phyloP scores from a whole-genome alignment of 192 early-diverging fungal genomes.

The Backusella morwellensis region DNA sequence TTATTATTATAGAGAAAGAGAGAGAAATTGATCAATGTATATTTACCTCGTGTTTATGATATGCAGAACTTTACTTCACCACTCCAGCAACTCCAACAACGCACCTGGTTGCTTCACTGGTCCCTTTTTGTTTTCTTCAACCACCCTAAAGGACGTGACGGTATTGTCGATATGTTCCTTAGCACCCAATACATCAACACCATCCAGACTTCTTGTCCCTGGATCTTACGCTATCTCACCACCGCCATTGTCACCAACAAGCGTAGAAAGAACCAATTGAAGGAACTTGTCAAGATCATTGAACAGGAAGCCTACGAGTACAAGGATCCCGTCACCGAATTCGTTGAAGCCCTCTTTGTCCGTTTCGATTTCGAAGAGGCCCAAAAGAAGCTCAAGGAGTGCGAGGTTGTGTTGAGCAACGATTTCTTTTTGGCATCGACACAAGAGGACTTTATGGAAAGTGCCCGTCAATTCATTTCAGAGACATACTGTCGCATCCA shows the following conservation, averaged over 20 bases:
- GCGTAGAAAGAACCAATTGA: conserved; percentile 78
- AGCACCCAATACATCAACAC: conserved; percentile 93
- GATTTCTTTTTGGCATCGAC: conserved; percentile 91
- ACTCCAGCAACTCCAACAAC: conserved; percentile 89
- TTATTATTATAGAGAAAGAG: background rate
- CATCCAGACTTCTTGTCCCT: conserved; percentile 95
- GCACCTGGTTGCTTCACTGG: conserved; percentile 95
- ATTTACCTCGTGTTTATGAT: background rate
- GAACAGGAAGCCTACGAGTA: conserved; percentile 85
- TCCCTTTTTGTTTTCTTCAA: conserved; percentile 98
- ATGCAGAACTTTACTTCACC: conserved; percentile 65
- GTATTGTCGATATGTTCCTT: conserved; percentile 91
- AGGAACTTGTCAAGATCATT: conserved; percentile 87
- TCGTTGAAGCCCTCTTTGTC: conserved; percentile 88
- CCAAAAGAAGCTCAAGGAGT: conserved; percentile 82
- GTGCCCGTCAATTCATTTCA: conserved; percentile 89
- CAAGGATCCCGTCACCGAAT: conserved; percentile 91
- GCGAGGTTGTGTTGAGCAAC: conserved; percentile 80
- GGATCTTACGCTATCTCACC: conserved; percentile 94
- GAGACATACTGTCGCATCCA: conserved; percentile 98
- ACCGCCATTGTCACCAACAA: conserved; percentile 91
- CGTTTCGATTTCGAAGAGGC: conserved; percentile 95
- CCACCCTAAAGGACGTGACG: conserved; percentile 95
- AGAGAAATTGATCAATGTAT: background rate
- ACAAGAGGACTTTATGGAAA: conserved; percentile 93